These are phyloP conservation scores for Besnoitia besnoiti DNA, from an alignment of 169 alveolate genomes.

Conservation along the genomic window DNA sequence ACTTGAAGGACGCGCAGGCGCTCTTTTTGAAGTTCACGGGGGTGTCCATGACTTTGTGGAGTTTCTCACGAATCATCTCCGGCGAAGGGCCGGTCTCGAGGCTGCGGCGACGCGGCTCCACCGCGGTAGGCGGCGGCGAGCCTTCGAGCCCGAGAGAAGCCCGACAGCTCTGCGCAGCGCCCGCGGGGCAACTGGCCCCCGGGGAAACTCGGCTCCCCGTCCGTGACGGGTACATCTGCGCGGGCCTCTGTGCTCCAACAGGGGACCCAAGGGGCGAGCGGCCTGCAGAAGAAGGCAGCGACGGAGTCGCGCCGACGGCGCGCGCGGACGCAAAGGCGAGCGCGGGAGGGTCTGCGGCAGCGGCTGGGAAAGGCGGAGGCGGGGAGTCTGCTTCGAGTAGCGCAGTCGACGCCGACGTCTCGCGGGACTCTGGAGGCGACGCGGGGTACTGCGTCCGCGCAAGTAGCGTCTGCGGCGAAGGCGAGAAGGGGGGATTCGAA, in stretches of 20 bases:
- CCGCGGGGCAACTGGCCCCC: no score
- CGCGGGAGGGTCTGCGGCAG: neutral
- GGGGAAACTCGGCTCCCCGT: no score
- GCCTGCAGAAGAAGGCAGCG: neutral
- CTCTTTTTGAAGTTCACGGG: slow-evolving; percentile 34
- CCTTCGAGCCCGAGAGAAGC: no score
- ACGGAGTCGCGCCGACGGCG: neutral
- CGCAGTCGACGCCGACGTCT: neutral
- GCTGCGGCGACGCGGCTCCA: neutral
- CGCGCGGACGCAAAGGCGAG: neutral
- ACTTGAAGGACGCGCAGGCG: slow-evolving; percentile 59
- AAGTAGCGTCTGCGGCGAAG: no score
- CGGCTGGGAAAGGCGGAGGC: neutral
- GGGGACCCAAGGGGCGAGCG: neutral
- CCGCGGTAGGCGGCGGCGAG: neutral
- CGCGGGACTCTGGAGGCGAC: neutral
- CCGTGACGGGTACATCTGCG: neutral
- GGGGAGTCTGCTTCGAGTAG: neutral
- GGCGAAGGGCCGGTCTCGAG: slow-evolving; percentile 43
- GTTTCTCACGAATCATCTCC: slow-evolving; percentile 54
- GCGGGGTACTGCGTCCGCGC: neutral
- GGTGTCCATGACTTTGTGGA: slow-evolving; percentile 48
- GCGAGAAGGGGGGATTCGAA: no score
- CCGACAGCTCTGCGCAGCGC: no score
- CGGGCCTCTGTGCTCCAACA: neutral